These are phyloP conservation scores for Nigrospora osmanthi DNA, from an alignment of 2,329 filamentous ascomycete species.

Conservation along the genomic window DNA sequence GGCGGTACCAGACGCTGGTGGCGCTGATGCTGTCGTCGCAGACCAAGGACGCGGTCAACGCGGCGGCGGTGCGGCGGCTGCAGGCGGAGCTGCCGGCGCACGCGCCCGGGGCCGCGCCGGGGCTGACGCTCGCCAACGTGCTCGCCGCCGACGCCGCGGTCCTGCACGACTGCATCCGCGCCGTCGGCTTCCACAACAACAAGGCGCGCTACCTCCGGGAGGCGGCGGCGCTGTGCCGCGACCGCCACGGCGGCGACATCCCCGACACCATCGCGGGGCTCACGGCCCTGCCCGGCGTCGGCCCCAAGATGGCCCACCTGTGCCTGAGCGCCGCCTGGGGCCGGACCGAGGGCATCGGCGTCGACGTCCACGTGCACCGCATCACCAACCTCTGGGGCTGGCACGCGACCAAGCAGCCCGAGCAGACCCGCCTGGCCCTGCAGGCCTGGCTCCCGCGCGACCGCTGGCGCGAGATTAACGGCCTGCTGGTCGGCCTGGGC, in stretches of 20 bases:
- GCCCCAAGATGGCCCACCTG: constrained; percentile 91
- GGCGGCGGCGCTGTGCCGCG: constrained; percentile 63
- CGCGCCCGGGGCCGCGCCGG: constrained; percentile 32
- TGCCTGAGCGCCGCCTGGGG: constrained; percentile 68
- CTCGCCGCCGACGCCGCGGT: constrained; percentile 59
- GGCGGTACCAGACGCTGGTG: constrained; percentile 78
- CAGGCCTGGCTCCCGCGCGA: constrained; percentile 79
- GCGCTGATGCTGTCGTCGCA: constrained; percentile 87
- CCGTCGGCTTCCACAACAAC: constrained; percentile 91
- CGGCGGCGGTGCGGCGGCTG: constrained; percentile 71
- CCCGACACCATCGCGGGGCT: constrained; percentile 71
- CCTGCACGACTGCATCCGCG: constrained; percentile 68
- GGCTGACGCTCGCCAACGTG: constrained; percentile 70
- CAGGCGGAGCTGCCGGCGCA: constrained; percentile 62
- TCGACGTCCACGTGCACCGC: constrained; percentile 91
- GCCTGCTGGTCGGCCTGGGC: constrained; percentile 78
- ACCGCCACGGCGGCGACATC: constrained; percentile 67
- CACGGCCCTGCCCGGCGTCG: constrained; percentile 74
- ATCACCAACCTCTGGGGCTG: constrained; percentile 94
- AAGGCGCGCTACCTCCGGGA: constrained; percentile 81
- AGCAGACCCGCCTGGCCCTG: constrained; percentile 69
- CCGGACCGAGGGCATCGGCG: constrained; percentile 69
- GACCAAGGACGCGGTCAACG: constrained; percentile 88
- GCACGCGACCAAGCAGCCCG: constrained; percentile 73
- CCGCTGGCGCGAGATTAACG: constrained; percentile 88